These are phyloP conservation scores for Asparagopsis taxiformis DNA, from an alignment of 31 red algal species.

Conservation along the genomic window DNA sequence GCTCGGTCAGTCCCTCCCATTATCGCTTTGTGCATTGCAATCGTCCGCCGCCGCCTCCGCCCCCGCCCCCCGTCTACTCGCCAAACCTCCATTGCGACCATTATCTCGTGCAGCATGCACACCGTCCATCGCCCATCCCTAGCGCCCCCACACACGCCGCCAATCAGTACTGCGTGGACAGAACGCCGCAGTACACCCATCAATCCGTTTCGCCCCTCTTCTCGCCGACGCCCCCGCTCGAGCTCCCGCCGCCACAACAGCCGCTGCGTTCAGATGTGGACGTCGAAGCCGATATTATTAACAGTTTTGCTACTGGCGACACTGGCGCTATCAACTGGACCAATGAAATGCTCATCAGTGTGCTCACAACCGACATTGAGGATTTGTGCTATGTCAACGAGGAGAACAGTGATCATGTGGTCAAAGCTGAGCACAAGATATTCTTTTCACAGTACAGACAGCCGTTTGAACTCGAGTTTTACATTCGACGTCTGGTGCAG, in stretches of 20 bases:
- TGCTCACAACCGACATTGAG: constrained; percentile 18
- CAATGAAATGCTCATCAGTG: constrained; percentile 7
- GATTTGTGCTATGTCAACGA: constrained; percentile 11
- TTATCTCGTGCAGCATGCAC: not conserved
- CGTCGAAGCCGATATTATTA: constrained; percentile 7
- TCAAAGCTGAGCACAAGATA: constrained; percentile 4
- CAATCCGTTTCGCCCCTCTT: not conserved
- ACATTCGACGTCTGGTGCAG: constrained; percentile 54
- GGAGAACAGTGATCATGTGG: not conserved
- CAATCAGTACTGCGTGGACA: no score
- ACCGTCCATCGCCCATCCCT: not conserved
- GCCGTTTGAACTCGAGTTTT: constrained; percentile 64
- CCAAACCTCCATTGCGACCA: not conserved
- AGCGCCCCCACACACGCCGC: no score
- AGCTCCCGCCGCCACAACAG: not conserved
- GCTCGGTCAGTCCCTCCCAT: not conserved
- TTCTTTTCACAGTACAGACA: constrained; percentile 58
- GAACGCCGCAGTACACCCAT: constrained; percentile 1
- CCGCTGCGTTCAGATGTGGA: constrained; percentile 6
- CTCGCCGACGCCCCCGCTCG: not conserved
- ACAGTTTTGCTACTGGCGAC: constrained; percentile 1
- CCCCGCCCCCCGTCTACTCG: not conserved
- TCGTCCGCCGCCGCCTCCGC: constrained; percentile 3
- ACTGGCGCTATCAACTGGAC: constrained; percentile 1
- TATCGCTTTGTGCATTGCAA: not conserved